Evolutionary conservation across 192 early-diverging fungal species (phyloP).

Genomic region (Endogone sp.): DNA sequence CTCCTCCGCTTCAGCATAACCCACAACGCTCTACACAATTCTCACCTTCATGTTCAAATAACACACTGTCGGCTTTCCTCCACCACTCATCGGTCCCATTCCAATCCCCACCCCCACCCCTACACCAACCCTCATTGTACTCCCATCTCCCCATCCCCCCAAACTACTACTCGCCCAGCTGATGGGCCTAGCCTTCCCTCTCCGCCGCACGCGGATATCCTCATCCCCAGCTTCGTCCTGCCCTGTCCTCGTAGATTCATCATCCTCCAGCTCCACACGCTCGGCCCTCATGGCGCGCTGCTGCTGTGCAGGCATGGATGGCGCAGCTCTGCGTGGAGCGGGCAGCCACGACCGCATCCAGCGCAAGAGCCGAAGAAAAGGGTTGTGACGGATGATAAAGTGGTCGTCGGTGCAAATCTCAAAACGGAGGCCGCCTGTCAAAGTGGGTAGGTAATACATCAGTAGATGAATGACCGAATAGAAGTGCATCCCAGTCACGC

Average conservation of each 20-base stretch:
- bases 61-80: neutral
- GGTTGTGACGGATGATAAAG: constrained; percentile 16
- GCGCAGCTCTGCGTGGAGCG: neutral
- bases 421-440: constrained; percentile 27
- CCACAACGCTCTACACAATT: too few species aligned
- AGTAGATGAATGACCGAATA: too few species aligned
- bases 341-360: neutral
- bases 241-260: neutral
- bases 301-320: too few species aligned
- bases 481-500: too few species aligned
- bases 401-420: constrained; percentile 18
- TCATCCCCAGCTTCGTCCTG: too few species aligned
- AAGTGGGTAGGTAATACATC: too few species aligned
- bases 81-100: neutral
- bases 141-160: too few species aligned
- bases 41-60: neutral
- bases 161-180: neutral
- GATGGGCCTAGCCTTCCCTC: neutral
- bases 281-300: too few species aligned
- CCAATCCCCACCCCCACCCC: neutral
- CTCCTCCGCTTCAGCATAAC: too few species aligned
- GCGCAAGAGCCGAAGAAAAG: neutral
- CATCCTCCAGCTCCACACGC: too few species aligned
- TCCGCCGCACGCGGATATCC: neutral
- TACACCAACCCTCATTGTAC: neutral